A percentile compares a stretch with the other conserved stretches of the same genome.
phyloP scores from a whole-genome alignment of 169 alveolate genomes.

The Cyclospora cayetanensis region DNA sequence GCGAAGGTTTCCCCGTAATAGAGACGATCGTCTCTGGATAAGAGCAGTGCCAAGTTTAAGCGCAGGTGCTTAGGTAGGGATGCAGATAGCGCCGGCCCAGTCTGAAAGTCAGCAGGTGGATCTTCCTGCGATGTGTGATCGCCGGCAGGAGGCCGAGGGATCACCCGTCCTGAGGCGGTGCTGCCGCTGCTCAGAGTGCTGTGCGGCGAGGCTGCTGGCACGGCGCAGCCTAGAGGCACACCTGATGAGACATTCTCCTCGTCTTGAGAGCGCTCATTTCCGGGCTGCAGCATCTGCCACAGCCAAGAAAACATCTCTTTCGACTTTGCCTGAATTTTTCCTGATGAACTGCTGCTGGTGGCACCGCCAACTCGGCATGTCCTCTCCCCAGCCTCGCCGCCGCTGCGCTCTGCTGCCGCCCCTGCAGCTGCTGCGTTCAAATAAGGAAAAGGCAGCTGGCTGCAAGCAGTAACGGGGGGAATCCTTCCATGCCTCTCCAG shows the following conservation, averaged over 20 bases:
- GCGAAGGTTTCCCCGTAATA: slow-evolving; percentile 54
- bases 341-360: not conserved
- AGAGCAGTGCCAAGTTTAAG: not conserved
- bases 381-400: not conserved
- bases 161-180: not conserved
- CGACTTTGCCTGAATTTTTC: not conserved
- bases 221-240: too few relatives aligned
- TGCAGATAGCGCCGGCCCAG: not conserved
- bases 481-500: slow-evolving; percentile 25
- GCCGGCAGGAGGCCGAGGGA: not conserved
- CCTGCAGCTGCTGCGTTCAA: slow-evolving; percentile 59
- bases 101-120: too few relatives aligned
- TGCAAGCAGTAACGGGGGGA: not conserved
- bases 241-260: too few relatives aligned
- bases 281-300: not conserved
- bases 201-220: too few relatives aligned
- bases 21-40: slow-evolving; percentile 31
- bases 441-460: slow-evolving; percentile 54
- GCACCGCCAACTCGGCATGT: not conserved
- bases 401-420: slow-evolving; percentile 34
- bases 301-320: not conserved
- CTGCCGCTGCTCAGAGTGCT: not conserved
- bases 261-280: too few relatives aligned
- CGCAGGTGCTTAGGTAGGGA: not conserved
- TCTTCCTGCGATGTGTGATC: too few relatives aligned